These are phyloP conservation scores for Vaccinium corymbosum DNA, from an alignment of 148 eudicot species.

Conservation along the genomic window DNA sequence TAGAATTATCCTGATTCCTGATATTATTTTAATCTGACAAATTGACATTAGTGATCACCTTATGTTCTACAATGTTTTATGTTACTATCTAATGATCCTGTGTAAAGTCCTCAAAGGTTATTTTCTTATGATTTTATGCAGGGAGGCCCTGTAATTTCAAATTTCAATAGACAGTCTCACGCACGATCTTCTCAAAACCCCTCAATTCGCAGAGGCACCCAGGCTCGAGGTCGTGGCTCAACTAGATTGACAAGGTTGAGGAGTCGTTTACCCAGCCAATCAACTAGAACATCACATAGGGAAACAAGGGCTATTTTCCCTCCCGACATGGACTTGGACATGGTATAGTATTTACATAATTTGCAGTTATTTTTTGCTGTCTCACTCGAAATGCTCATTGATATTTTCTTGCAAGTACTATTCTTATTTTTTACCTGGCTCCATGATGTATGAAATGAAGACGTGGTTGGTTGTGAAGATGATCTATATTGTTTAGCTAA, in stretches of 20 bases:
- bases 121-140: conserved; percentile 20
- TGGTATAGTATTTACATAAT: conserved; percentile 44
- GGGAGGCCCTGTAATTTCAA: conserved; percentile 31
- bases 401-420: not conserved
- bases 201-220: conserved; percentile 39
- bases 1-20: not conserved
- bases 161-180: conserved; percentile 32
- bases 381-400: not conserved
- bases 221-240: conserved; percentile 35
- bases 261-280: conserved; percentile 41
- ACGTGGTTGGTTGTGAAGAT: not conserved
- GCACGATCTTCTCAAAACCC: conserved; percentile 38
- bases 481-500: not conserved
- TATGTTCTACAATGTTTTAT: not conserved
- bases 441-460: not conserved
- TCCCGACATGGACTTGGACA: conserved; percentile 69
- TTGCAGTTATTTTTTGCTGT: not conserved
- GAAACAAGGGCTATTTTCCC: conserved; percentile 43
- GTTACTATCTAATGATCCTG: not conserved
- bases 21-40: not conserved
- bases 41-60: not conserved
- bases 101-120: not conserved
- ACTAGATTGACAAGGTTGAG: conserved; percentile 52
- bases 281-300: conserved; percentile 35
- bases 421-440: conserved; percentile 5